phyloP scores from a whole-genome alignment of 345 rosid species.

The Laguncularia racemosa region DNA sequence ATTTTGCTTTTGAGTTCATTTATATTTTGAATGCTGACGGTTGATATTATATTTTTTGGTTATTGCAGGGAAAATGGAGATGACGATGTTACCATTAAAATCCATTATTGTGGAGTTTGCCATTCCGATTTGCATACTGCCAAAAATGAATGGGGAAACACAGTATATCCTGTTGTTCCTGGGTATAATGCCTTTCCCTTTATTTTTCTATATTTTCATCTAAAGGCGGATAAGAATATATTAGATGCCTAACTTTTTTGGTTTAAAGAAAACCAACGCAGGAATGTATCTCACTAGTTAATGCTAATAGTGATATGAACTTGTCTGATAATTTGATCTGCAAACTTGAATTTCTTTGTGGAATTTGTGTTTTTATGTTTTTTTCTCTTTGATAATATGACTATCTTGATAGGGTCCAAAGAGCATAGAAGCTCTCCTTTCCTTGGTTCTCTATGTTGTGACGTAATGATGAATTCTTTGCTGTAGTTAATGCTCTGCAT shows the following conservation, averaged over 20 bases:
- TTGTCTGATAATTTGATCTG: too few relatives aligned
- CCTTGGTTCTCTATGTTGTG: too few relatives aligned
- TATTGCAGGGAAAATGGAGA: constrained; percentile 80
- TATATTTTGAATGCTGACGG: background rate
- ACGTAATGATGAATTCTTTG: background rate
- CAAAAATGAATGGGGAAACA: constrained; percentile 70
- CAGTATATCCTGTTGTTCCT: constrained; percentile 65
- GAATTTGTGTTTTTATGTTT: too few relatives aligned
- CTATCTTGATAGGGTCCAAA: too few relatives aligned
- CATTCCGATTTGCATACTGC: constrained; percentile 62
- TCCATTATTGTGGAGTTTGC: constrained; percentile 77
- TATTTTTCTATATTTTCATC: background rate
- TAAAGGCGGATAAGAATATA: background rate
- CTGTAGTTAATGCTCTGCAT: too few relatives aligned
- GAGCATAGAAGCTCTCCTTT: too few relatives aligned
- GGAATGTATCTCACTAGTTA: too few relatives aligned
- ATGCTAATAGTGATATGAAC: too few relatives aligned
- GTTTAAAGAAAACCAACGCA: background rate
- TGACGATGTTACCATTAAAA: constrained; percentile 70
- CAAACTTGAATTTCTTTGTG: too few relatives aligned
- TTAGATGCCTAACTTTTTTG: background rate
- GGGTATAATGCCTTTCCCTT: constrained; percentile 40
- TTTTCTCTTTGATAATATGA: too few relatives aligned
- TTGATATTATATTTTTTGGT: constrained; percentile 3
- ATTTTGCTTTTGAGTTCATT: background rate